phyloP scores from a whole-genome alignment of 106 monocot species.

The Platanthera zijinensis region DNA sequence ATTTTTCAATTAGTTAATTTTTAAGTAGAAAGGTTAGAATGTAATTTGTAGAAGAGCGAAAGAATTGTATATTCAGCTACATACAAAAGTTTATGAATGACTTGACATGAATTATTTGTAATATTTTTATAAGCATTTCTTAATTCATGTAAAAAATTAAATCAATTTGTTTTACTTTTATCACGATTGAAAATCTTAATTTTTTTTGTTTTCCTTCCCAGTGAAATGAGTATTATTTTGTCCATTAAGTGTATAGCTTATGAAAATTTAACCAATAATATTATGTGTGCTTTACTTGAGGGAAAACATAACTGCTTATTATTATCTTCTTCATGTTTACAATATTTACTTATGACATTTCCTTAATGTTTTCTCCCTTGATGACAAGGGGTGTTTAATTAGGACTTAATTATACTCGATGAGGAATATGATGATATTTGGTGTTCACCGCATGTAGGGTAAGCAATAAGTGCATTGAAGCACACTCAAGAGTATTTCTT shows the following conservation, averaged over 20 bases:
- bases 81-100: not conserved
- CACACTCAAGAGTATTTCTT: too few species aligned
- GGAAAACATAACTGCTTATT: not conserved
- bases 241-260: not conserved
- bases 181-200: not conserved
- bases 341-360: not conserved
- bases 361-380: not conserved
- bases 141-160: not conserved
- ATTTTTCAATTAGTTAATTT: not conserved
- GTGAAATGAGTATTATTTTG: not conserved
- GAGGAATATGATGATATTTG: not conserved
- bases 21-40: not conserved
- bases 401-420: not conserved
- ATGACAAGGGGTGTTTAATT: not conserved
- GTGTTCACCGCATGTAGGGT: not conserved
- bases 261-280: not conserved
- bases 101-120: not conserved
- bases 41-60: not conserved
- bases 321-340: not conserved
- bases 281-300: not conserved
- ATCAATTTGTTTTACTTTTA: too few species aligned
- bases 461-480: too few species aligned
- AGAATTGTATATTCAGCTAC: not conserved
- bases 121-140: not conserved
- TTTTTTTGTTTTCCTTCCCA: not conserved